Evolutionary conservation across 1,139 yeast genomes (phyloP), one percentile per base, ranked within the genome.

Genomic region (Taphrina wiesneri): DNA sequence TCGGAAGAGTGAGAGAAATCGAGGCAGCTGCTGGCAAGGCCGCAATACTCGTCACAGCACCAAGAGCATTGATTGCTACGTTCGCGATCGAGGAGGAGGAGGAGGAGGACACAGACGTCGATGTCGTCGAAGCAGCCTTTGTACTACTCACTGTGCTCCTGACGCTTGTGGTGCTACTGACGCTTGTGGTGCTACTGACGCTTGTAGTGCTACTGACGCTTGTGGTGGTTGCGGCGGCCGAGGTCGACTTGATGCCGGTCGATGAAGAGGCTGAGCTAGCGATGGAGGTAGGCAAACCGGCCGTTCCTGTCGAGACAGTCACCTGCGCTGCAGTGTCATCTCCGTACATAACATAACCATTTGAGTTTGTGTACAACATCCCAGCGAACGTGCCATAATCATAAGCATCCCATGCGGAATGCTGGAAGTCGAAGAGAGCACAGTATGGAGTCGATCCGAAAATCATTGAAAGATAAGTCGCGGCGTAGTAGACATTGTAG

Each of bases 341-440:
- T 49, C 54, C 54, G 39, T 26, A 49, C 49, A 54, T 36, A 21
- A 39, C 47, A 32, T 54, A 54, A 25, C 59, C 59, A n/a, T 54
- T 39, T 15, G 59, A 54, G 25, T 36, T 11, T 1, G 21, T 7
- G 49, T 54, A 54, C 5, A 6, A 9, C 45, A 32, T 17, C 1
- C 41, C 45, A 11, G 41, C 17, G 19, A 34, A 32, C 45, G 28
- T 32, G 21, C 56, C 56, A 17, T 17, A 19, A 28, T 52, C 56
- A 9, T 13, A 19, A 2, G 45, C 45, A 19, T 52, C 56, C 15
- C 11, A 17, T n/a, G 23, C 26, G 6, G 56, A 52, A 28, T 52
- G 56, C 59, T 54, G 59, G 15, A 11, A 4, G 36, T 30, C 36
- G 25, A 23, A 54, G 15, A 39, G 30, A 17, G 59, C 59, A 54